These are phyloP conservation scores for Tolypocladium inflatum DNA, from an alignment of 2,329 filamentous ascomycete genomes.

Conservation along the genomic window DNA sequence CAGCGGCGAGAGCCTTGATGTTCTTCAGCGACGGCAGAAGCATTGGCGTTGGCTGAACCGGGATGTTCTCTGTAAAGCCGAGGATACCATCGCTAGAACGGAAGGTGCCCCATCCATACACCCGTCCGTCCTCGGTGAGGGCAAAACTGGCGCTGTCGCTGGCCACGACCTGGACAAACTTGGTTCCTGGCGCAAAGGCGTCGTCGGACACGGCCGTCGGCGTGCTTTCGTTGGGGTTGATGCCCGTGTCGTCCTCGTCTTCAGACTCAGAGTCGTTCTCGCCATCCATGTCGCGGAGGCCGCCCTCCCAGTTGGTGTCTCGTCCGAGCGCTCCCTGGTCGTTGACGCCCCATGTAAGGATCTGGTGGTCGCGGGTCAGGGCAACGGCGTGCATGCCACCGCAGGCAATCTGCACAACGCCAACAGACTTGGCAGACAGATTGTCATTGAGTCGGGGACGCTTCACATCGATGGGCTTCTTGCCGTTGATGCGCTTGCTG, in stretches of 20 bases:
- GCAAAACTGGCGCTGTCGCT: constrained; percentile 69
- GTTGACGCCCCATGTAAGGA: constrained; percentile 82
- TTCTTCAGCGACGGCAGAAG: constrained; percentile 56
- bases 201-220: constrained; percentile 51
- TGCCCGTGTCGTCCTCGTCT: constrained; percentile 51
- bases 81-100: constrained; percentile 55
- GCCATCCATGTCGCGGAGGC: constrained; percentile 46
- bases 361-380: constrained; percentile 70
- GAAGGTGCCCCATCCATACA: constrained; percentile 83
- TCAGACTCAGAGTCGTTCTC: constrained; percentile 43
- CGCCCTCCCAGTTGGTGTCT: constrained; percentile 60
- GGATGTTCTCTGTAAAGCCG: constrained; percentile 47
- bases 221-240: constrained; percentile 66
- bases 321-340: constrained; percentile 74
- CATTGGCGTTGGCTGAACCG: constrained; percentile 39
- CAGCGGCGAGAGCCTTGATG: constrained; percentile 53
- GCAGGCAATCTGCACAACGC: constrained; percentile 66
- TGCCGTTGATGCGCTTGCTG: constrained; percentile 47
- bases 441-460: constrained; percentile 74
- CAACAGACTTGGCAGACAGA: constrained; percentile 47
- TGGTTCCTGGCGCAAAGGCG: constrained; percentile 50
- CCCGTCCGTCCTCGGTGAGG: constrained; percentile 62
- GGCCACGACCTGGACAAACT: constrained; percentile 56
- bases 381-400: constrained; percentile 77
- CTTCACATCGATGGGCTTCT: constrained; percentile 64